Percentiles rank a stretch among this genome's conserved stretches.
phyloP scores from a whole-genome alignment of 306 rosid species.

The Gleditsia sinensis region DNA sequence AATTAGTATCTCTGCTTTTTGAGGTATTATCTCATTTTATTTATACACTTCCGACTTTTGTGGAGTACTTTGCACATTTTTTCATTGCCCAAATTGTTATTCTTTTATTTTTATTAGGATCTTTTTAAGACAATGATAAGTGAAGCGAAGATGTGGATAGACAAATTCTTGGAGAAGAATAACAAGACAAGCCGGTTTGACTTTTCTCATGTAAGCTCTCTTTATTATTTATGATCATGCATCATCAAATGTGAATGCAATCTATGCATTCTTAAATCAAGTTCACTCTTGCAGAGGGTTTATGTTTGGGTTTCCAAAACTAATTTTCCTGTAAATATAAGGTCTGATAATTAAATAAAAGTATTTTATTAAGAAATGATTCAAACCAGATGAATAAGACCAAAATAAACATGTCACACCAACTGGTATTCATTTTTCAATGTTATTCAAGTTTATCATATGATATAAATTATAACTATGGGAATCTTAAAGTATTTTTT shows the following conservation, averaged over 20 bases:
- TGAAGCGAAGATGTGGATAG: conserved; percentile 43
- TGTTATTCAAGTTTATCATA: background rate
- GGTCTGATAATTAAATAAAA: background rate
- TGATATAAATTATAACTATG: background rate
- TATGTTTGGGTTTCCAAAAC: background rate
- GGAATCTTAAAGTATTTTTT: background rate
- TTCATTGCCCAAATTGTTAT: conserved; percentile 14
- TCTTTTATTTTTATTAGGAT: conserved; percentile 58
- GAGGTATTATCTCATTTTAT: conserved; percentile 62
- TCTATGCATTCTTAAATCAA: conserved; percentile 20
- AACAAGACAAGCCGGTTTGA: conserved; percentile 66
- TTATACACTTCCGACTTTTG: conserved; percentile 13
- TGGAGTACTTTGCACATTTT: conserved; percentile 19
- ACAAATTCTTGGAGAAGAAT: conserved; percentile 49
- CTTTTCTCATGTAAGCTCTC: conserved; percentile 52
- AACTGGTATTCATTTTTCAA: background rate
- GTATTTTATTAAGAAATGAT: background rate
- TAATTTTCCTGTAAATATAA: background rate
- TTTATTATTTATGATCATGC: conserved; percentile 25
- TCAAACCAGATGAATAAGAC: background rate
- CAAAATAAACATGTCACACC: background rate
- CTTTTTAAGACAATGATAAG: conserved; percentile 80
- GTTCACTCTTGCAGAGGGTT: conserved; percentile 3
- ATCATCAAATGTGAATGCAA: background rate
- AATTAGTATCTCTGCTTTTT: conserved; percentile 79